phyloP scores from a whole-genome alignment of 2,329 filamentous ascomycete genomes.

The Colletotrichum sp. region DNA sequence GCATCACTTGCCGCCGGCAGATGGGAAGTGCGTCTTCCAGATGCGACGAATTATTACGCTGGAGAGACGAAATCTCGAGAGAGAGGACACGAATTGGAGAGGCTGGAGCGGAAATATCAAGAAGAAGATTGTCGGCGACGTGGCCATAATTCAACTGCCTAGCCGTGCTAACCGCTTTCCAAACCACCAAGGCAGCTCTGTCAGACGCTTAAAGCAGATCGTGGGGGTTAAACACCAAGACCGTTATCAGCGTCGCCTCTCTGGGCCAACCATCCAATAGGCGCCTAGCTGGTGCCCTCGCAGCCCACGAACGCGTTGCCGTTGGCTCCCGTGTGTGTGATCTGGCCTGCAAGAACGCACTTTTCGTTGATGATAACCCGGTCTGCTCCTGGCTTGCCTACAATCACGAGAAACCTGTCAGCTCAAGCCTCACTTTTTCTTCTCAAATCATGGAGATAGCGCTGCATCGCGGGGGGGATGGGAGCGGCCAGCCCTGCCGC shows the following conservation, averaged over 20 bases:
- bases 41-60: neutral
- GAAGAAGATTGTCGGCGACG: neutral
- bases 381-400: conserved; percentile 69
- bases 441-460: neutral
- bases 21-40: neutral
- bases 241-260: neutral
- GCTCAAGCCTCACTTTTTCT: neutral
- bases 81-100: neutral
- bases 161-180: neutral
- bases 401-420: neutral
- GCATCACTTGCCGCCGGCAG: neutral
- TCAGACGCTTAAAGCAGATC: neutral
- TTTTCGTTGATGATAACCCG: conserved; percentile 68
- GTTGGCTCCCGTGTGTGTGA: conserved; percentile 75
- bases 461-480: neutral
- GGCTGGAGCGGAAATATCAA: neutral
- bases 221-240: neutral
- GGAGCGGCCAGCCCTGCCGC: neutral
- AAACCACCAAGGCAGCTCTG: neutral
- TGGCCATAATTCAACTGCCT: neutral
- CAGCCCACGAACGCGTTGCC: conserved; percentile 73
- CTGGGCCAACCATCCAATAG: neutral
- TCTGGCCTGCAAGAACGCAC: conserved; percentile 64
- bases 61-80: accelerated
- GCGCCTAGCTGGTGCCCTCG: conserved; percentile 19